Percentiles rank a stretch among this genome's conserved stretches.
phyloP scores from a whole-genome alignment of 768 basidiomycete genomes.

The Termitomyces sp. region DNA sequence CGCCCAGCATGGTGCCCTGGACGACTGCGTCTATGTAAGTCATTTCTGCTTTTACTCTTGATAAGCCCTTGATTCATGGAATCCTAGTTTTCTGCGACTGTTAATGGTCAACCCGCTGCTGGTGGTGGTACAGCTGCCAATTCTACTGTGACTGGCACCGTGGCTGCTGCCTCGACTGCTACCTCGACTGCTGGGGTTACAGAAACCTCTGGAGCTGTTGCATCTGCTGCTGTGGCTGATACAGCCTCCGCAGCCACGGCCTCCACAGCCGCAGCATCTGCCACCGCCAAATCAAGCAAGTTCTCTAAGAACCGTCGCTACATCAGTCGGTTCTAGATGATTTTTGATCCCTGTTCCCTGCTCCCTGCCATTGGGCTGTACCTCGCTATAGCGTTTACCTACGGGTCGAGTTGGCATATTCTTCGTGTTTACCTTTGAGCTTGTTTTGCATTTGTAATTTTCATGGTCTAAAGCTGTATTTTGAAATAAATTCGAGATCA shows the following conservation, averaged over 20 bases:
- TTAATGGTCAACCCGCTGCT: slow-evolving; percentile 13
- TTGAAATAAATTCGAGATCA: slow-evolving; percentile 13
- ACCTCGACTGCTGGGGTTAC: neutral
- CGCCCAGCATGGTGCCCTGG: slow-evolving; percentile 54
- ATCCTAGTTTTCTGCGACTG: slow-evolving; percentile 27
- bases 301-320: slow-evolving; percentile 6
- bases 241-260: slow-evolving; percentile 8
- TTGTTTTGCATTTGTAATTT: slow-evolving; percentile 10
- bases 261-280: slow-evolving; percentile 2
- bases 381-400: neutral
- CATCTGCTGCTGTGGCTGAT: neutral
- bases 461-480: slow-evolving; percentile 14
- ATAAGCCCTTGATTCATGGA: slow-evolving; percentile 1
- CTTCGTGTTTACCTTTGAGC: slow-evolving; percentile 5
- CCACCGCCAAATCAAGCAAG: neutral
- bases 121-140: slow-evolving; percentile 3
- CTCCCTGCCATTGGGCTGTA: neutral
- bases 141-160: slow-evolving; percentile 6
- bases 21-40: slow-evolving; percentile 54
- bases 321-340: slow-evolving; percentile 4
- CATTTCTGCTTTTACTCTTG: neutral
- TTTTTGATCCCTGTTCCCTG: neutral
- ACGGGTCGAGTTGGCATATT: neutral
- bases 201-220: slow-evolving; percentile 8
- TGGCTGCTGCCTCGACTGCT: slow-evolving; percentile 5